These are phyloP conservation scores for Eremomyces bilateralis DNA, from an alignment of 495 filamentous ascomycete genomes.

Conservation along the genomic window DNA sequence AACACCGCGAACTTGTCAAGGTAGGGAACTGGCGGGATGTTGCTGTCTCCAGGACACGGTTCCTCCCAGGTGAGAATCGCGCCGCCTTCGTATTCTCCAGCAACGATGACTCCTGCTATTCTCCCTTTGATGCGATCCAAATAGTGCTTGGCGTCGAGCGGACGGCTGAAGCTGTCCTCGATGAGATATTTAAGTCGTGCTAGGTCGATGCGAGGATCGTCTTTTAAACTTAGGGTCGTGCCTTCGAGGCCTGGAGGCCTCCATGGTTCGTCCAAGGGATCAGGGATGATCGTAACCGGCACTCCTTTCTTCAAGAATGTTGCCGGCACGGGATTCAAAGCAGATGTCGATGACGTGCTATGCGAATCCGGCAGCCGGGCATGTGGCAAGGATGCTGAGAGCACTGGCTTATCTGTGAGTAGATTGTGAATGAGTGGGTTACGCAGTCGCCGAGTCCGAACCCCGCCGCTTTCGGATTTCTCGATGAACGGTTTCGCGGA, in stretches of 20 bases:
- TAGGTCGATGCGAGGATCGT: slow-evolving; percentile 64
- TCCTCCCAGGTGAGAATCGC: slow-evolving; percentile 90
- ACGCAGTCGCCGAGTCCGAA: slow-evolving; percentile 51
- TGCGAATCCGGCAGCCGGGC: slow-evolving; percentile 28
- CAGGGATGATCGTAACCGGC: slow-evolving; percentile 63
- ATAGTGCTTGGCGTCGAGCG: slow-evolving; percentile 67
- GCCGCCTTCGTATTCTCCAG: slow-evolving; percentile 89
- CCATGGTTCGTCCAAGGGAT: slow-evolving; percentile 44
- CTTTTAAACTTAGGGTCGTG: slow-evolving; percentile 30
- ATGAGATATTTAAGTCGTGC: slow-evolving; percentile 67
- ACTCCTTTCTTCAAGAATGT: slow-evolving; percentile 85
- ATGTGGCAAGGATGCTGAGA: slow-evolving; percentile 72
- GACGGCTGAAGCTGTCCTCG: slow-evolving; percentile 79
- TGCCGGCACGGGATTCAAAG: slow-evolving; percentile 15
- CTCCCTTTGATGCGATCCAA: slow-evolving; percentile 51
- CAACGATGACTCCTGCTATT: slow-evolving; percentile 78
- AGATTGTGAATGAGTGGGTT: slow-evolving; percentile 95
- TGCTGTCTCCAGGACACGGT: slow-evolving; percentile 31
- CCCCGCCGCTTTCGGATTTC: slow-evolving; percentile 22
- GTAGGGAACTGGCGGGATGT: slow-evolving; percentile 49
- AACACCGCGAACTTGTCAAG: slow-evolving; percentile 95
- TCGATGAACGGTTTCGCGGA: slow-evolving; percentile 12
- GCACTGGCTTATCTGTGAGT: slow-evolving; percentile 79
- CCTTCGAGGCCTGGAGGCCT: slow-evolving; percentile 33
- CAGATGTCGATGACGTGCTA: slow-evolving; percentile 3